These are phyloP conservation scores for Xerocomellus intermedius DNA, from an alignment of 768 basidiomycete species.

Conservation along the genomic window DNA sequence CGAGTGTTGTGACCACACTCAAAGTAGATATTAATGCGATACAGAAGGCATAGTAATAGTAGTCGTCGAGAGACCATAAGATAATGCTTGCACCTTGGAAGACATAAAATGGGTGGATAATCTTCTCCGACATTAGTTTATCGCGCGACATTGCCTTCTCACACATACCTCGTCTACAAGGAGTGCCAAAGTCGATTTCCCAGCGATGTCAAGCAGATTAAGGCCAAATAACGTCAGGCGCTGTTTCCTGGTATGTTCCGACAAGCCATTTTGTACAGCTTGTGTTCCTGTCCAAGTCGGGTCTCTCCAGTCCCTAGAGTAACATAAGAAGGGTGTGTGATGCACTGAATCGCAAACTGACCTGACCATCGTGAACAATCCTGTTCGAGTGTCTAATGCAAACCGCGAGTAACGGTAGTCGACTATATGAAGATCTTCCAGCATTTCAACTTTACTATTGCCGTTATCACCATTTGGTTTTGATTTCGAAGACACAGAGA, in stretches of 20 bases:
- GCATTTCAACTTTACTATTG: slow-evolving; percentile 32
- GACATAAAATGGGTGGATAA: slow-evolving; percentile 97
- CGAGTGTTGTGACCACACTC: slow-evolving; percentile 79
- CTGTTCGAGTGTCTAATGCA: slow-evolving; percentile 79
- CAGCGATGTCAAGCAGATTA: slow-evolving; percentile 89
- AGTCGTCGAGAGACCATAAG: slow-evolving; percentile 93
- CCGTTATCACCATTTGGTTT: slow-evolving; percentile 35
- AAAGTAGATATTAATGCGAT: slow-evolving; percentile 87
- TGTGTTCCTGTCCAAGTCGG: slow-evolving; percentile 62
- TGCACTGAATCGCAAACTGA: slow-evolving; percentile 29
- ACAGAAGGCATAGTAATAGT: slow-evolving; percentile 96
- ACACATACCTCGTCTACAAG: slow-evolving; percentile 81
- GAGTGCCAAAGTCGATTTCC: slow-evolving; percentile 73
- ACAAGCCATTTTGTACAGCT: slow-evolving; percentile 65
- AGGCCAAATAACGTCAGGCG: slow-evolving; percentile 73
- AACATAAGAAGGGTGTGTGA: slow-evolving; percentile 6
- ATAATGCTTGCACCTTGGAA: slow-evolving; percentile 96
- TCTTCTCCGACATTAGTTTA: slow-evolving; percentile 38
- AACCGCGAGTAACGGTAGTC: slow-evolving; percentile 95
- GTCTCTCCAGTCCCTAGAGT: slow-evolving; percentile 85
- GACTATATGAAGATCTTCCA: slow-evolving; percentile 61
- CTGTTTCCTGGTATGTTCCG: slow-evolving; percentile 53
- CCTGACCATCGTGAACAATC: slow-evolving; percentile 81
- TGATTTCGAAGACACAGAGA: slow-evolving; percentile 23
- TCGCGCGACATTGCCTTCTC: not conserved